A percentile compares a stretch with the other conserved stretches of the same genome.
Conservation (phyloP, 139 green algal genomes). For the Chlamydomonas urium region DNA sequence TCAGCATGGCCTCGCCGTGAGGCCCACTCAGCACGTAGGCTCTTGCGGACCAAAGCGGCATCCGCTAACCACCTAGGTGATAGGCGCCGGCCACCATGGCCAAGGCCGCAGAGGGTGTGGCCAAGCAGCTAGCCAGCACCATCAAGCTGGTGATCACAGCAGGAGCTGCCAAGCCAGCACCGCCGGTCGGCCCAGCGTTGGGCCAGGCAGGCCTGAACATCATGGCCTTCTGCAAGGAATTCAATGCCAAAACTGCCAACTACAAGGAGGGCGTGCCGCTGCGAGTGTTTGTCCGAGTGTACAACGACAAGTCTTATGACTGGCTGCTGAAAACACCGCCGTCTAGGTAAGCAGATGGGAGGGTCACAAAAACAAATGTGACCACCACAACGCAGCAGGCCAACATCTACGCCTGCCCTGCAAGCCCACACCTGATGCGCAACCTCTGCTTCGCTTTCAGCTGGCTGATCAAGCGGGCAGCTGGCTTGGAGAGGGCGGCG, state of each 20-base stretch:
- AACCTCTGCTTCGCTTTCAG: slow-evolving; percentile 50
- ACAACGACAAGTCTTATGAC: slow-evolving; percentile 87
- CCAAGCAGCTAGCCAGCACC: slow-evolving; percentile 58
- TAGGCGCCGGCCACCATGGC: background rate
- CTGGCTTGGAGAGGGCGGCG: slow-evolving; percentile 63
- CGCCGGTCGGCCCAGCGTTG: slow-evolving; percentile 85
- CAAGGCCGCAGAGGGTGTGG: background rate
- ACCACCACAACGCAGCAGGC: no score
- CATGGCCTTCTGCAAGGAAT: slow-evolving; percentile 99
- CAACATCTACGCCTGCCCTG: no score
- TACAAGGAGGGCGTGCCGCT: slow-evolving; percentile 63
- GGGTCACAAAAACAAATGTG: no score
- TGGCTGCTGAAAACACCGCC: slow-evolving; percentile 84
- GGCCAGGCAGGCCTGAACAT: slow-evolving; percentile 97
- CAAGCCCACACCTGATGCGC: slow-evolving; percentile 40
- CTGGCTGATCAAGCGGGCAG: slow-evolving; percentile 82
- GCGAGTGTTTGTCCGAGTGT: slow-evolving; percentile 38
- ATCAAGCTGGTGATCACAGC: slow-evolving; percentile 91
- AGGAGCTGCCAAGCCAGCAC: slow-evolving; percentile 88
- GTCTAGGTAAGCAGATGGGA: no score
- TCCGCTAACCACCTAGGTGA: no score
- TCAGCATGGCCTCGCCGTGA: no score
- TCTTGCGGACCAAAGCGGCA: no score
- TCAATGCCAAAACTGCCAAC: slow-evolving; percentile 91
- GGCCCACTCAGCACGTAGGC: no score